Conservation (phyloP, 352 stramenopile species). For the Phytophthora ohioensis region DNA sequence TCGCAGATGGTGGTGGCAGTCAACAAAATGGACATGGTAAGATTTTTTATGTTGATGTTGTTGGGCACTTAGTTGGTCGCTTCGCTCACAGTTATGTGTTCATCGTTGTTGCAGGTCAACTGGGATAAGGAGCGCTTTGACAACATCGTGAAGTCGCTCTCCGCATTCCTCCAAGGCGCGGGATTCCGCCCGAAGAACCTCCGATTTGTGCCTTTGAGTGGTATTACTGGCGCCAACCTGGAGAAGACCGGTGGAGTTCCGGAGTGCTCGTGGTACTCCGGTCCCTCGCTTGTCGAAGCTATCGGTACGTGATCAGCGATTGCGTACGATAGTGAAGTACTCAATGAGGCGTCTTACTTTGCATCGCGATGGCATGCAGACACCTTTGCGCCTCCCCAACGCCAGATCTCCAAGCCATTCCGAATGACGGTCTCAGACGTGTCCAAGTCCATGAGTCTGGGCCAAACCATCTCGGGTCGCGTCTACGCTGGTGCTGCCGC, state of each 20-base stretch:
- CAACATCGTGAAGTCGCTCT: slow-evolving; percentile 77
- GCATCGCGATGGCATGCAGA: slow-evolving; percentile 46
- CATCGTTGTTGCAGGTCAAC: slow-evolving; percentile 33
- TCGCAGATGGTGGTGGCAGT: slow-evolving; percentile 96
- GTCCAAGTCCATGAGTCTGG: slow-evolving; percentile 86
- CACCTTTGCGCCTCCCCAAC: slow-evolving; percentile 74
- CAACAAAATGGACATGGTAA: slow-evolving; percentile 98
- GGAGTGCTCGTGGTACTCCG: slow-evolving; percentile 80
- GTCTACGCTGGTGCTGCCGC: slow-evolving; percentile 82
- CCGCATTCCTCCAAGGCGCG: slow-evolving; percentile 74
- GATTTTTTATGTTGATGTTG: background rate
- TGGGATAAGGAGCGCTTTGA: slow-evolving; percentile 88
- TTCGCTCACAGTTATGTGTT: slow-evolving; percentile 11
- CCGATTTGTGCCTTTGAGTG: slow-evolving; percentile 89
- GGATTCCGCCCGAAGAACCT: slow-evolving; percentile 87
- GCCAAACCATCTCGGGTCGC: slow-evolving; percentile 84
- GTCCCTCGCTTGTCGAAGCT: slow-evolving; percentile 80
- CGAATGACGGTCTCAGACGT: slow-evolving; percentile 89
- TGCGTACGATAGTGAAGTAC: background rate
- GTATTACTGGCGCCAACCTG: slow-evolving; percentile 88
- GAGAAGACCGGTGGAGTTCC: slow-evolving; percentile 58
- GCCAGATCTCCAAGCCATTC: slow-evolving; percentile 86
- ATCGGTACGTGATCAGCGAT: slow-evolving; percentile 57
- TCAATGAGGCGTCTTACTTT: slow-evolving; percentile 2
- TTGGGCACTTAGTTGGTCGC: background rate